Evolutionary conservation across 768 basidiomycete genomes (phyloP), one percentile per base, ranked within the genome.

Genomic region (Lanmaoa rubissima): DNA sequence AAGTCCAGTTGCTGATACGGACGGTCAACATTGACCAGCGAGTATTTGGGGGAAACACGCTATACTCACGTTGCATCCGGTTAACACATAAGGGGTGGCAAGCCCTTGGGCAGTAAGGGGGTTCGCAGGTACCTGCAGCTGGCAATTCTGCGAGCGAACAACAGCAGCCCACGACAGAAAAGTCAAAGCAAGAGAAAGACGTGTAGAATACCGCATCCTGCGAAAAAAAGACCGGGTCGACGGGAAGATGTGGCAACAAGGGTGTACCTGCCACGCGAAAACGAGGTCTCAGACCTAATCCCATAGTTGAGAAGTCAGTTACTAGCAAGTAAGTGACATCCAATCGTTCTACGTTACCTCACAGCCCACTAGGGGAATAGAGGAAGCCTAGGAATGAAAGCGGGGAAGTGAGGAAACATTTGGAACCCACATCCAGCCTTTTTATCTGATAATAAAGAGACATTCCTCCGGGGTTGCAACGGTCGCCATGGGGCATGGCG

Each of bases 1-100:
- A 70, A 69, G 40, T 69, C 56, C 2, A 70, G 3, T 69, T 69
- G 67, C 67, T 68, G 24, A 48, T 19, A 35, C n/a, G n/a, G 16
- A 26, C 5, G 4, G 5, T 57, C 24, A 47, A 36, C 17, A 24
- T 31, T 24, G 26, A 39, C 8, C 1, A 5, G 9, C 10, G n/a
- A 13, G 21, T 0, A 31, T 3, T 14, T n/a, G 3, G 34, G 32
- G 31, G 6, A 35, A 41, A 21, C 11, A 44, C 2, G 24, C 1
- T 3, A 9, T 32, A 21, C 66, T 51, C 32, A 68, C 68, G 26
- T 69, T 70, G 44, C 67, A 69, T 50, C 68, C 69, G 0, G 66
- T 68, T 55, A 70, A 44, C 12, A 60, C 43, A 14, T 68, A 69
- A 10, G 67, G 69, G 1, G 64, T 66, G 5, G 67, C 66, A n/a